A percentile compares a stretch with the other conserved stretches of the same genome.
phyloP scores from a whole-genome alignment of 139 green algal genomes.

The Tetratostichococcus sp. region DNA sequence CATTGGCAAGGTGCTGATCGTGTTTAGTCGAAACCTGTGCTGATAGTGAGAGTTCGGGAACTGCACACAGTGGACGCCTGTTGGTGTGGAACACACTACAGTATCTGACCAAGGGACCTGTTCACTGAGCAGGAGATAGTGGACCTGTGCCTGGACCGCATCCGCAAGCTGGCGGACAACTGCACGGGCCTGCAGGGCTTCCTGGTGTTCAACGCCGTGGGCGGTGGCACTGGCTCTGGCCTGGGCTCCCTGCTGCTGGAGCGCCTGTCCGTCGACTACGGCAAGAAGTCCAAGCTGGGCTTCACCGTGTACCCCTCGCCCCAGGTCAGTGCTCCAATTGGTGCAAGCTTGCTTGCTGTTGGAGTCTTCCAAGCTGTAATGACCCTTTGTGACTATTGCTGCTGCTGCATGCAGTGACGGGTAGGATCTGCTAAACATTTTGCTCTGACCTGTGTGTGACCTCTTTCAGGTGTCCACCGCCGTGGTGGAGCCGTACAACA shows the following conservation, averaged over 20 bases:
- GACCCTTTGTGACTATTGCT: too few species aligned
- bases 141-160: conserved; percentile 90
- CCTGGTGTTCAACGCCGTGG: conserved; percentile 95
- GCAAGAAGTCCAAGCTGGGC: conserved; percentile 99
- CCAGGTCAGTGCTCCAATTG: conserved; percentile 37
- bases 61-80: too few species aligned
- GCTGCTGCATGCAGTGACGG: too few species aligned
- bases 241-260: conserved; percentile 95
- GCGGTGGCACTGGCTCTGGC: conserved; percentile 91
- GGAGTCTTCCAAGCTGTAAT: too few species aligned
- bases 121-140: conserved; percentile 86
- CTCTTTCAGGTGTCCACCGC: conserved; percentile 78
- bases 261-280: conserved; percentile 97
- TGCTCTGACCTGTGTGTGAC: too few species aligned
- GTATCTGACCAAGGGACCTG: too few species aligned
- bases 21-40: too few species aligned
- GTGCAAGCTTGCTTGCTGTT: not conserved
- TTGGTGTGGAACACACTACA: too few species aligned
- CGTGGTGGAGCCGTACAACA: conserved; percentile 97
- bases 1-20: not conserved
- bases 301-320: conserved; percentile 96
- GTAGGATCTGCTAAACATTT: too few species aligned
- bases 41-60: too few species aligned
- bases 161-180: conserved; percentile 96
- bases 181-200: conserved; percentile 97